Evolutionary conservation across 768 basidiomycete genomes (phyloP), one percentile per base, ranked within the genome.

Genomic region (Lactifluus pinguis): DNA sequence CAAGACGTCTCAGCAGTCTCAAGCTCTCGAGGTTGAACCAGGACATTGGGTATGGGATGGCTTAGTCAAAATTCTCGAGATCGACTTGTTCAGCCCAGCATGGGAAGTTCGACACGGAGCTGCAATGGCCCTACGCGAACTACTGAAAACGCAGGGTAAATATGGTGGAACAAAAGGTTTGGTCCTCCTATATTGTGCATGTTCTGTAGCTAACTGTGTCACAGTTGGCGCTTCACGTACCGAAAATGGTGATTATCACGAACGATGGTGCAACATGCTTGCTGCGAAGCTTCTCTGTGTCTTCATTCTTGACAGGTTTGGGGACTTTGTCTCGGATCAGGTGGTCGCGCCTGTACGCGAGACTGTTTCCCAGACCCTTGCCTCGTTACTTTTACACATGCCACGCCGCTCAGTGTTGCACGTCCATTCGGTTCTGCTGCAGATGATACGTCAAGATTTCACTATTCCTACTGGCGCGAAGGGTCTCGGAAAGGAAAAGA

Each of bases 91-190:
- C 67, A 92, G 87, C 67, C 80, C 86, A 4, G 80, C 84, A 3
- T 98, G 97, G 97, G 94, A 98, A 72, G 83, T 88, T 14, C 81
- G 97, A 53, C 97, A 99, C 68, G 97, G 97, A 39, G 88, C 94
- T 15, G 89, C 93, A 0, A 83, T 97, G 79, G 94, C 91, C 1
- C 72, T 98, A 34, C 81, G 93, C 49, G 97, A 98, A 69, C 72
- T 98, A 49, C 74, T 98, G 53, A 92, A 90, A 71, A 68, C 82
- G 3, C 93, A 95, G 69, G 93, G 92, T 6, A 79, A 80, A 68
- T 85, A 77, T 49, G 90, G 90, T 19, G 93, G 93, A 32, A 92
- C 89, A 85, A 79, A 77, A 76, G 84, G 91, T 89, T 29, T 50
- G 15, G 55, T 17, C 42, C 53, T 51, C 55, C 55, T 25, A 34